Evolutionary conservation across 148 eudicot genomes (phyloP), one percentile per base, ranked within the genome.

Genomic region (Euryodendron excelsum): DNA sequence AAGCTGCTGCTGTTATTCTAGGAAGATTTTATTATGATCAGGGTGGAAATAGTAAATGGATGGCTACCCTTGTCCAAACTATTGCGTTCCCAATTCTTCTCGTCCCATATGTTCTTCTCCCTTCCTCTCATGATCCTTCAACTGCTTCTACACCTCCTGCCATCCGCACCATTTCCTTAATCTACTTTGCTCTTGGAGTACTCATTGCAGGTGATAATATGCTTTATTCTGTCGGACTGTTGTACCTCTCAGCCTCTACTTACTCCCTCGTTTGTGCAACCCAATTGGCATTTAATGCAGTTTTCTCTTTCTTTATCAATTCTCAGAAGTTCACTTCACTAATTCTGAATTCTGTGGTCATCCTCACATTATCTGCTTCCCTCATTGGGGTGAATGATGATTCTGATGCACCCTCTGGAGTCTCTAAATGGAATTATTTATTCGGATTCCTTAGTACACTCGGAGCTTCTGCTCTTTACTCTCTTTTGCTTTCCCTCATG

Each of bases 231-330:
- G 53, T 83, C 27, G 98, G 94, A 30, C 87, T 95, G 30, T 50
- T 88, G 31, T 93, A 95, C 80, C 91, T 95, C 74, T 90, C 98
- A 1, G 96, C 92, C 69, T 93, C 97, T 44, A 93, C 98, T 50
- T 93, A 95, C 70, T 91, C 98, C 36, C 97, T 95, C 84, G 88
- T 95, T 71, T 93, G 98, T 77, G 94, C 98, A 6, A 87, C 93
- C 71, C 96, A 93, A 63, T 81, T 95, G 77, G 93, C 82, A 17
- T 95, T 88, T 80, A 93, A 89, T 75, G 97, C 96, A 1, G 39
- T 95, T 58, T 91, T 87, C 76, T 86, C 99, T 18, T 91, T 73
- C 82, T 91, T 95, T 80, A 88, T 95, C 84, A 95, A 95, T 56
- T 82, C 86, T 14, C 99, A 95, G 68, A 91, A 91, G 67, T 88